Percentiles rank a stretch among this genome's conserved stretches.
These are phyloP conservation scores for Penicillium pancosmium DNA, from an alignment of 495 filamentous ascomycete genomes.

Conservation along the genomic window DNA sequence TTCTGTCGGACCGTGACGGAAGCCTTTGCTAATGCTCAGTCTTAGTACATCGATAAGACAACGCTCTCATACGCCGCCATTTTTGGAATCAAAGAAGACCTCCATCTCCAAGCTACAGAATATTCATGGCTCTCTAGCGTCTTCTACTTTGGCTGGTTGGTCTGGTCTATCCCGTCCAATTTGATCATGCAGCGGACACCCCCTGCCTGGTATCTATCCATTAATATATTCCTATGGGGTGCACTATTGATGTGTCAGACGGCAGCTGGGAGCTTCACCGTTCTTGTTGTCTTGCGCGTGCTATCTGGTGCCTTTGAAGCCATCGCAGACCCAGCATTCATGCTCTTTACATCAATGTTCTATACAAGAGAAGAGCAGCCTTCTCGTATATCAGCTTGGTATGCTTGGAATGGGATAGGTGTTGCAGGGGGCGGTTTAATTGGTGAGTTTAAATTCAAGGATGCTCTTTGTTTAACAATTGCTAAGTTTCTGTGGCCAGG, in stretches of 20 bases:
- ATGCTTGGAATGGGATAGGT: conserved; percentile 60
- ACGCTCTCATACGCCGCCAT: conserved; percentile 53
- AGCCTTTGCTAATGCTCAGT: neutral
- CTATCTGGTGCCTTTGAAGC: conserved; percentile 14
- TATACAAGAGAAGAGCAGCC: conserved; percentile 58
- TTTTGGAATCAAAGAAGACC: conserved; percentile 49
- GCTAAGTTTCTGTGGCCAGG: conserved; percentile 31
- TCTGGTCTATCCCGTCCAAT: conserved; percentile 40
- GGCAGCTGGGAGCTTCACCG: conserved; percentile 7
- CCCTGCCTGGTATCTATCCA: conserved; percentile 6
- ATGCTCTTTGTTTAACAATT: neutral
- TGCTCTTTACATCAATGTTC: conserved; percentile 36
- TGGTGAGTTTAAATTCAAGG: neutral
- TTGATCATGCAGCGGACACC: conserved; percentile 14
- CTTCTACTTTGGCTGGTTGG: conserved; percentile 58
- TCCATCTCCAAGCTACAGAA: conserved; percentile 44
- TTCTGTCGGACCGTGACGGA: too few species aligned
- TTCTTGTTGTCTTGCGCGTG: conserved; percentile 7
- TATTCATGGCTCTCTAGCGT: conserved; percentile 50
- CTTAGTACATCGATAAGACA: conserved; percentile 7
- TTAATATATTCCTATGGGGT: conserved; percentile 17
- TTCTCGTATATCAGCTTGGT: conserved; percentile 63
- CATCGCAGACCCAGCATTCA: conserved; percentile 28
- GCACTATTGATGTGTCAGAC: conserved; percentile 5
- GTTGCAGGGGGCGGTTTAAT: conserved; percentile 59